Percentiles rank a stretch among this genome's conserved stretches.
These are phyloP conservation scores for Arabidopsis thaliana DNA, from an alignment of 345 rosid genomes.

Conservation along the genomic window TAIR10.1 NC_003071.7:8603501-8604000, in stretches of 20 bases:
- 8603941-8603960: not conserved
- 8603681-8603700: slow-evolving; percentile 64
- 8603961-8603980: not conserved
- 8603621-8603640: not conserved
- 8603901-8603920: slow-evolving; percentile 10
- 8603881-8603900: slow-evolving; percentile 52
- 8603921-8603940: slow-evolving; percentile 9
- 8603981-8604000: not conserved
- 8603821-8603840: slow-evolving; percentile 70
- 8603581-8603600: slow-evolving; percentile 6
- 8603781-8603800: slow-evolving; percentile 46
- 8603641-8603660: not conserved
- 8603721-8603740: slow-evolving; percentile 82
- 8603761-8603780: slow-evolving; percentile 53
- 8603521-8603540: slow-evolving; percentile 62
- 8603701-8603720: slow-evolving; percentile 71
- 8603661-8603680: slow-evolving; percentile 68
- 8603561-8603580: slow-evolving; percentile 4
- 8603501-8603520: slow-evolving; percentile 77
- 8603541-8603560: not conserved
- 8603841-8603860: slow-evolving; percentile 53
- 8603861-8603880: slow-evolving; percentile 59
- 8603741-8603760: slow-evolving; percentile 57
- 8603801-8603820: slow-evolving; percentile 53
- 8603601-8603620: not conserved